Conservation (phyloP, 2,329 filamentous ascomycete genomes). For the Hypoxylon sp. region DNA sequence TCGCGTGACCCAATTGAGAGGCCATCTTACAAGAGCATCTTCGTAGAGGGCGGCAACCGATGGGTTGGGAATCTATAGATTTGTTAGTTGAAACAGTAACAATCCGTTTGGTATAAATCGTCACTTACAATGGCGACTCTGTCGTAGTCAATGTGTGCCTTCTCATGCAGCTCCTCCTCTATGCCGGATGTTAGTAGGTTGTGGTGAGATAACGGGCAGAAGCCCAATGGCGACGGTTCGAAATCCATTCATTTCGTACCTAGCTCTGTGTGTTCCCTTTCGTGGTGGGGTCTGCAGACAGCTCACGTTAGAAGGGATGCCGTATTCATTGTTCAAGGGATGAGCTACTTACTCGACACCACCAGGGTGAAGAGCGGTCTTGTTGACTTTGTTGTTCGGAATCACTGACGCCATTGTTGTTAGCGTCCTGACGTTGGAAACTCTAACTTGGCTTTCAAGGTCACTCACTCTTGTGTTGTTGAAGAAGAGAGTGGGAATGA, state of each 20-base stretch:
- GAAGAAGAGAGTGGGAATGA: conserved; percentile 52
- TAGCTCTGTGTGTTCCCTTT: conserved; percentile 91
- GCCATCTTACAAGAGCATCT: conserved; percentile 83
- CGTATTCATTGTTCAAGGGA: conserved; percentile 23
- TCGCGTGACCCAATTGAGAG: conserved; percentile 32
- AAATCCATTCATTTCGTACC: conserved; percentile 60
- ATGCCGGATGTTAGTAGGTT: conserved; percentile 41
- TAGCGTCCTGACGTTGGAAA: conserved; percentile 35
- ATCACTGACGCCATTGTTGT: conserved; percentile 61
- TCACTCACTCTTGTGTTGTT: conserved; percentile 51
- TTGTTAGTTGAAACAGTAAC: conserved; percentile 42
- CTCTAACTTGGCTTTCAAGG: background rate
- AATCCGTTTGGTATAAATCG: conserved; percentile 6
- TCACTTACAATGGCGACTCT: conserved; percentile 92
- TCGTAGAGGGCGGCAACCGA: conserved; percentile 97
- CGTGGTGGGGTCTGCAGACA: conserved; percentile 72
- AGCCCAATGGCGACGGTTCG: conserved; percentile 5
- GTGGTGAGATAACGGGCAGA: conserved; percentile 9
- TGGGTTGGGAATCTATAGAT: conserved; percentile 81
- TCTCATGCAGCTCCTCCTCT: conserved; percentile 96
- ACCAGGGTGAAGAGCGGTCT: conserved; percentile 89
- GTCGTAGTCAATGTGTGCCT: conserved; percentile 99
- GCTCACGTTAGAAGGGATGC: conserved; percentile 49
- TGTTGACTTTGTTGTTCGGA: conserved; percentile 78
- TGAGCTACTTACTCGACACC: conserved; percentile 83